These are phyloP conservation scores for Voacanga thouarsii DNA, from an alignment of 257 asterid genomes.

Conservation along the genomic window DNA sequence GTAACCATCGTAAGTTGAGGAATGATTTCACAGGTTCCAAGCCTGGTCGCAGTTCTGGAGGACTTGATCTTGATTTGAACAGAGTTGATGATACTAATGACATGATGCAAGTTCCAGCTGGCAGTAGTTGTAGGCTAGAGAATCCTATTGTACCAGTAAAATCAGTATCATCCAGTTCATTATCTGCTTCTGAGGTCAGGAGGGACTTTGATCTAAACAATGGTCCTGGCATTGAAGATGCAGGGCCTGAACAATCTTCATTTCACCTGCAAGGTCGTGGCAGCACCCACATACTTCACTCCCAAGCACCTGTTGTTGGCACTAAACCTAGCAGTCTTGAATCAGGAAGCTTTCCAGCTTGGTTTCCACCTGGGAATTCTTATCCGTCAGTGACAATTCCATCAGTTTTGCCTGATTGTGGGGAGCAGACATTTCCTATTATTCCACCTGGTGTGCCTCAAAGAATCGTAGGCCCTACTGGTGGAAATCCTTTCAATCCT, in stretches of 20 bases:
- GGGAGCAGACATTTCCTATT: conserved; percentile 59
- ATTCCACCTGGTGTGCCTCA: conserved; percentile 56
- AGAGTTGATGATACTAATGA: conserved; percentile 42
- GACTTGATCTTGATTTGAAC: conserved; percentile 46
- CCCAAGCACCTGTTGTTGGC: conserved; percentile 47
- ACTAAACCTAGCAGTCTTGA: conserved; percentile 40
- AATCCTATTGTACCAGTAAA: conserved; percentile 20
- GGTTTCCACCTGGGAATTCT: conserved; percentile 65
- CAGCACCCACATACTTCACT: conserved; percentile 16
- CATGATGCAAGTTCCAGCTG: conserved; percentile 30
- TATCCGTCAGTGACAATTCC: conserved; percentile 53
- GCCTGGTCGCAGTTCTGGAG: conserved; percentile 31
- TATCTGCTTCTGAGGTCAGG: conserved; percentile 30
- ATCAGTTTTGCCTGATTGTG: conserved; percentile 56
- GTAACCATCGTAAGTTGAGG: conserved; percentile 19
- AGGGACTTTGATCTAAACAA: conserved; percentile 50
- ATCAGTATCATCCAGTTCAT: conserved; percentile 25
- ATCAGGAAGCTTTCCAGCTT: conserved; percentile 56
- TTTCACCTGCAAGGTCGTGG: conserved; percentile 26
- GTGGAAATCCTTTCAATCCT: conserved; percentile 39
- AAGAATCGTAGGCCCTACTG: conserved; percentile 55
- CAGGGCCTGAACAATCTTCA: conserved; percentile 28
- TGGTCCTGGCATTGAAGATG: conserved; percentile 47
- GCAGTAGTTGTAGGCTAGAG: conserved; percentile 28
- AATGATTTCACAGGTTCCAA: conserved; percentile 28